These are phyloP conservation scores for Marchantia polymorpha DNA, from an alignment of 225 moss, liverwort and hornwort species.

Conservation along the genomic window DNA sequence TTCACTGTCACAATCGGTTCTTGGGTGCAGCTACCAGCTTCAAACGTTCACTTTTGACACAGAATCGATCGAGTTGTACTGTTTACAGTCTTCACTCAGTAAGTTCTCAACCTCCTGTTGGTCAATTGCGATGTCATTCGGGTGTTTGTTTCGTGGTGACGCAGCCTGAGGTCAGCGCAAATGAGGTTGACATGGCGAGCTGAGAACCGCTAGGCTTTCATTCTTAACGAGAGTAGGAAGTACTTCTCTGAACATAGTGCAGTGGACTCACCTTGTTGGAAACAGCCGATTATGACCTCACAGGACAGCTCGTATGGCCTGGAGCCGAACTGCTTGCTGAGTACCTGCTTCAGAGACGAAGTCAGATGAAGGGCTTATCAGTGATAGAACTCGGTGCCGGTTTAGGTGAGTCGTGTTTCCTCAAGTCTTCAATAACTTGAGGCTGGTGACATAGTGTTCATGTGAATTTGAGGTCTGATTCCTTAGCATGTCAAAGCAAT, in stretches of 20 bases:
- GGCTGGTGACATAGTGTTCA: no score
- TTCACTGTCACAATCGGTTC: not conserved
- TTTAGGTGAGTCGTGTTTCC: constrained; percentile 53
- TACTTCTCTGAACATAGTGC: no score
- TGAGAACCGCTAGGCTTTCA: no score
- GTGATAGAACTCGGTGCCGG: constrained; percentile 88
- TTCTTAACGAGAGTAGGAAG: no score
- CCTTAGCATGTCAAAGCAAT: no score
- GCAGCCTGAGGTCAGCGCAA: not conserved
- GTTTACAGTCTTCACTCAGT: constrained; percentile 47
- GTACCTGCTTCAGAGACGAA: constrained; percentile 51
- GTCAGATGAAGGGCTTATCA: constrained; percentile 43
- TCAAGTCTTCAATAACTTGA: not conserved
- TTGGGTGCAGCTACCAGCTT: constrained; percentile 35
- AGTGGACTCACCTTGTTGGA: constrained; percentile 1
- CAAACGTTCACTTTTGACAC: constrained; percentile 28
- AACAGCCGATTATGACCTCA: constrained; percentile 90
- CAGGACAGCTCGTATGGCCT: constrained; percentile 95
- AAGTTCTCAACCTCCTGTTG: not conserved
- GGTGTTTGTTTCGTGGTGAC: no score
- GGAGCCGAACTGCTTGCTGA: constrained; percentile 75
- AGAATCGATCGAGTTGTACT: constrained; percentile 40
- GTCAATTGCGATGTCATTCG: no score
- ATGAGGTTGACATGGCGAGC: no score
- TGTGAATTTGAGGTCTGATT: no score